Evolutionary conservation across 225 moss, liverwort and hornwort species (phyloP).

Genomic region (Lunularia cruciata): DNA sequence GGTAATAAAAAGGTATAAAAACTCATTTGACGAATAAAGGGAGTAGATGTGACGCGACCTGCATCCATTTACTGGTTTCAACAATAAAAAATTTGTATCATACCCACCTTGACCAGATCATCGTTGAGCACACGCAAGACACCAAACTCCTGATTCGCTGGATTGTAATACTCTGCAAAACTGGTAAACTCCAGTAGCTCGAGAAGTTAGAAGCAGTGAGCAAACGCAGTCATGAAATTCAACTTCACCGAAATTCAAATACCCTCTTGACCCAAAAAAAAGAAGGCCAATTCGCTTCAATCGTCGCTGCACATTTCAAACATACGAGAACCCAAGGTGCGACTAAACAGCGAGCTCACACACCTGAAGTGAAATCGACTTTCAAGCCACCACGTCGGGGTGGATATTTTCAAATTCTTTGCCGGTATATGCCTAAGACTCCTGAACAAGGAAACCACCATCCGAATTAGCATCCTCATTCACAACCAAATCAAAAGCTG

Average conservation of each 20-base stretch:
- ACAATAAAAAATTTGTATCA: too few species aligned
- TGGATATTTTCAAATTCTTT: constrained; percentile 63
- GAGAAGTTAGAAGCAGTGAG: background rate
- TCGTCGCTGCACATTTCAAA: too few species aligned
- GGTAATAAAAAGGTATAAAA: background rate
- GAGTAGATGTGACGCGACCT: too few species aligned
- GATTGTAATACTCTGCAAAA: constrained; percentile 81
- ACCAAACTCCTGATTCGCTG: constrained; percentile 66
- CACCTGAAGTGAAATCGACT: constrained; percentile 97
- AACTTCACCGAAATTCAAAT: background rate
- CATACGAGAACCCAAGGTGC: too few species aligned
- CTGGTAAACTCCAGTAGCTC: constrained; percentile 26
- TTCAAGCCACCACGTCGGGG: constrained; percentile 95
- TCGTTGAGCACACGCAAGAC: constrained; percentile 90
- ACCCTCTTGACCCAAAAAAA: background rate
- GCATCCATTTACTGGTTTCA: too few species aligned
- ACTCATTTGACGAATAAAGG: too few species aligned
- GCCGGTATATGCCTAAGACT: constrained; percentile 63
- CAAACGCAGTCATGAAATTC: background rate
- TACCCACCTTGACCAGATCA: constrained; percentile 90
- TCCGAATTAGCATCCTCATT: background rate
- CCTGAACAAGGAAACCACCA: constrained; percentile 33
- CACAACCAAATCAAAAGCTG: background rate
- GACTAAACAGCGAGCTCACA: too few species aligned
- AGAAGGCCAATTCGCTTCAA: background rate